Base-by-base conservation (phyloP, 2,329 filamentous ascomycete species). In the Diaporthe vaccinii region DNA sequence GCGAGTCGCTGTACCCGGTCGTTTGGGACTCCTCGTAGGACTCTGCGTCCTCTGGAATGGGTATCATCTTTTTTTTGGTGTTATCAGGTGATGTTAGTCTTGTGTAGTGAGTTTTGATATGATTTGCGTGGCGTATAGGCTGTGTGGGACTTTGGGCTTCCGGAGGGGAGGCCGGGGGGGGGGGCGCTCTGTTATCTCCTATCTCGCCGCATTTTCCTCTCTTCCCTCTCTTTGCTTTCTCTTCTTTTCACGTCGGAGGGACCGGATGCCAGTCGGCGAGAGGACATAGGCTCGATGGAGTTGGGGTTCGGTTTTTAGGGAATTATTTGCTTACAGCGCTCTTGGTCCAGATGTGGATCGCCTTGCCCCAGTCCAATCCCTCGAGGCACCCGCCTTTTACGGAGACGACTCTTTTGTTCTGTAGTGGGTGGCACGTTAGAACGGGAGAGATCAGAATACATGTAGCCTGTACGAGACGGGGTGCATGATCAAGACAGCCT, bases 351-450 rank as follows among this genome's bases (percentile, higher is more conserved):
- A 94, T 91, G 84, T 94, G 92, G 77, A 90, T 89, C 39, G 91
- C 91, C 4, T 82, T 84, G 17, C 82, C 84, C 90, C 91, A 91
- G 82, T 92, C 88, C 28, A 94, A 84, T 1, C 89, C 91, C 8
- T 91, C 88, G 61, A 94, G 86, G 79, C 92, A 93, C 55, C 92
- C 92, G 15, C 90, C 92, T 80, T 94, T 94, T 61, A 94, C 88
- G 22, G 90, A 90, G 55, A 93, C 88, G 65, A 91, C 87, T 75
- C 89, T 88, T 78, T 92, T 90, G 15, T 87, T 84, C 89, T 89
- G 75, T 4, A 59, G 39, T 34, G 5, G 28, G 22, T 2, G 17
- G 4, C 4, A 14, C 3, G 15, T 55, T 36, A 67, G 41, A 49
- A 31, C 9, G 20, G 25, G 12, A 12, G 8, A 36, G 31, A 34